These are phyloP conservation scores for Raffaelea albimanens DNA, from an alignment of 2,329 filamentous ascomycete species.

Conservation along the genomic window DNA sequence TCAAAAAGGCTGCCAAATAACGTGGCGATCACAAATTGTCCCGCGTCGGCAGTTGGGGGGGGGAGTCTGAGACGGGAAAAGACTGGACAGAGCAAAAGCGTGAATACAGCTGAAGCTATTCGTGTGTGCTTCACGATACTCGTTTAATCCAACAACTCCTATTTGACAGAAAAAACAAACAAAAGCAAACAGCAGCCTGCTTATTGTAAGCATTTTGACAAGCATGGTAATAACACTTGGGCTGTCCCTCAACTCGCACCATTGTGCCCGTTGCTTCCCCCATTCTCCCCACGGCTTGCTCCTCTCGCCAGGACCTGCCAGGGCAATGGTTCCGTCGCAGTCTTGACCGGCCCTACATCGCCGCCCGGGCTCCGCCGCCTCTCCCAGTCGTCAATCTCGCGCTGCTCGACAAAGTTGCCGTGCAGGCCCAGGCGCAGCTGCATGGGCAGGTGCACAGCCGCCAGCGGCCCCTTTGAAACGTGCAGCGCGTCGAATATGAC, in stretches of 20 bases:
- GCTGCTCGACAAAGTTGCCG: slow-evolving; percentile 31
- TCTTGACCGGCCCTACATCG: slow-evolving; percentile 28
- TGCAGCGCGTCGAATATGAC: slow-evolving; percentile 32
- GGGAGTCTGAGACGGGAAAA: too few species aligned
- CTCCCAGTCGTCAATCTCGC: slow-evolving; percentile 33
- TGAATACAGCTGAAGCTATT: too few species aligned
- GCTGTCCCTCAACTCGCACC: background rate
- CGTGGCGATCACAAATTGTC: background rate
- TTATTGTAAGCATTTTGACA: too few species aligned
- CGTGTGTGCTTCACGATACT: too few species aligned
- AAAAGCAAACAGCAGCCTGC: too few species aligned
- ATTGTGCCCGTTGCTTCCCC: background rate
- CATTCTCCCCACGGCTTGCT: background rate
- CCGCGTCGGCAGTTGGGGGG: too few species aligned
- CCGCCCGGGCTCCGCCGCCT: slow-evolving; percentile 22
- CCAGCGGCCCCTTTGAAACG: slow-evolving; percentile 27
- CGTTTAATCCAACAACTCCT: too few species aligned
- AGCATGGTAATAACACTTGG: too few species aligned
- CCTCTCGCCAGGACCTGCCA: slow-evolving; percentile 23
- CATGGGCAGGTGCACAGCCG: slow-evolving; percentile 29
- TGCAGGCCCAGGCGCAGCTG: slow-evolving; percentile 31
- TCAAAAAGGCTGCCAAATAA: background rate
- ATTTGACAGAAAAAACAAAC: too few species aligned
- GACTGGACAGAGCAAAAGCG: too few species aligned
- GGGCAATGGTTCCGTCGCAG: slow-evolving; percentile 25